Percentiles rank a stretch among this genome's conserved stretches.
These are phyloP conservation scores for Moniliella sp. DNA, from an alignment of 1,284 basidiomycete genomes.

Conservation along the genomic window DNA sequence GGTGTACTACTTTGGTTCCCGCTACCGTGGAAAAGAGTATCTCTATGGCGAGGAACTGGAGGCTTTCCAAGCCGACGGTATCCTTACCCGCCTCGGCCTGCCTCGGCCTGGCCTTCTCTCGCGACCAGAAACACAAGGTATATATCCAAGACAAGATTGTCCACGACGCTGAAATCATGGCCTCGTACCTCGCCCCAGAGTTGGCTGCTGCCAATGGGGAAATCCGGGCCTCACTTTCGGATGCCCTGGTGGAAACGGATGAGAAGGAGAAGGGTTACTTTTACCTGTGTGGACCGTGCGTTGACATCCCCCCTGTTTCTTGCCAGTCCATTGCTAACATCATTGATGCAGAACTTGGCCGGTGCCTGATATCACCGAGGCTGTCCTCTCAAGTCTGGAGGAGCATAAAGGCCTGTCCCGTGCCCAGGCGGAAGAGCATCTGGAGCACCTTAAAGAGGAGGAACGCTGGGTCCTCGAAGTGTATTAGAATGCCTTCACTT, in stretches of 20 bases:
- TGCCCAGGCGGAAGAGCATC: slow-evolving; percentile 53
- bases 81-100: slow-evolving; percentile 65
- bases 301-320: no score
- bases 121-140: slow-evolving; percentile 51
- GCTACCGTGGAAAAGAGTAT: slow-evolving; percentile 79
- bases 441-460: slow-evolving; percentile 83
- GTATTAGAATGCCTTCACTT: no score
- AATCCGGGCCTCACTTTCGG: no score
- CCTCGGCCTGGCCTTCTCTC: slow-evolving; percentile 92
- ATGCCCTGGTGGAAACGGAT: slow-evolving; percentile 3
- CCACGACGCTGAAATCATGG: slow-evolving; percentile 59
- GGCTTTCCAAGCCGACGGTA: slow-evolving; percentile 50
- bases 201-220: slow-evolving; percentile 40
- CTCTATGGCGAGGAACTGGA: slow-evolving; percentile 72
- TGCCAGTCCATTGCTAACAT: no score
- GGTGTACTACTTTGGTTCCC: slow-evolving; percentile 94
- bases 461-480: slow-evolving; percentile 94
- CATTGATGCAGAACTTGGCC: no score
- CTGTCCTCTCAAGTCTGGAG: slow-evolving; percentile 54
- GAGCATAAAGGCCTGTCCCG: slow-evolving; percentile 47
- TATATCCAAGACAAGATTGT: slow-evolving; percentile 98
- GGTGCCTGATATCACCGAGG: slow-evolving; percentile 85
- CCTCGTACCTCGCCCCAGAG: slow-evolving; percentile 35
- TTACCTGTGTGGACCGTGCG: slow-evolving; percentile 92
- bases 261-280: slow-evolving; percentile 43